Conservation (phyloP, 2,329 filamentous ascomycete species). For the Fusarium fracticaudum region DNA sequence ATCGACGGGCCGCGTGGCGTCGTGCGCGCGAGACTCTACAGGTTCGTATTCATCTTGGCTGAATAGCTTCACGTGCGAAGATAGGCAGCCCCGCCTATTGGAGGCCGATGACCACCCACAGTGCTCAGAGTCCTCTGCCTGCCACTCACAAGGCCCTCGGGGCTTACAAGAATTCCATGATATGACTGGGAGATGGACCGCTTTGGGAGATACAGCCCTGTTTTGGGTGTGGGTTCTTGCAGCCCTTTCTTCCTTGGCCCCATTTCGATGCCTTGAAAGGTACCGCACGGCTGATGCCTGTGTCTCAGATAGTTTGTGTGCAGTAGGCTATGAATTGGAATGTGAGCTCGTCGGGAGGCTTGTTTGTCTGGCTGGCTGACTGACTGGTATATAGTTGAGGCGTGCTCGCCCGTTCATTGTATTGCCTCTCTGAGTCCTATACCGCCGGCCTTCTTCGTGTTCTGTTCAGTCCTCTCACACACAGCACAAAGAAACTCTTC, state of each 20-base stretch:
- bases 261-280: constrained; percentile 25
- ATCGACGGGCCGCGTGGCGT: constrained; percentile 39
- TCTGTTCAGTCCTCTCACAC: constrained; percentile 6
- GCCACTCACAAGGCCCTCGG: constrained; percentile 33
- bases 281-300: constrained; percentile 26
- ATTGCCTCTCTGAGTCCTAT: constrained; percentile 1
- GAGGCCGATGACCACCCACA: constrained; percentile 42
- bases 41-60: constrained; percentile 27
- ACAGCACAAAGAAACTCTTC: constrained; percentile 8
- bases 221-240: constrained; percentile 31
- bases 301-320: constrained; percentile 24
- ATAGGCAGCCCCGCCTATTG: constrained; percentile 30
- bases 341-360: constrained; percentile 20
- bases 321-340: constrained; percentile 25
- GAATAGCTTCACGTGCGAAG: constrained; percentile 39
- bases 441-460: constrained; percentile 25
- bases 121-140: neutral
- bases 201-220: constrained; percentile 31
- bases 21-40: constrained; percentile 32
- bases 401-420: constrained; percentile 12
- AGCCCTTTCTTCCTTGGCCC: constrained; percentile 16
- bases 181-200: constrained; percentile 35
- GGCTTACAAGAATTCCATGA: constrained; percentile 31
- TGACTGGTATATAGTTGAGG: constrained; percentile 37
- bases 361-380: neutral